These are phyloP conservation scores for Yarrowia sp. DNA, from an alignment of 805 yeast species.

Conservation along the genomic window DNA sequence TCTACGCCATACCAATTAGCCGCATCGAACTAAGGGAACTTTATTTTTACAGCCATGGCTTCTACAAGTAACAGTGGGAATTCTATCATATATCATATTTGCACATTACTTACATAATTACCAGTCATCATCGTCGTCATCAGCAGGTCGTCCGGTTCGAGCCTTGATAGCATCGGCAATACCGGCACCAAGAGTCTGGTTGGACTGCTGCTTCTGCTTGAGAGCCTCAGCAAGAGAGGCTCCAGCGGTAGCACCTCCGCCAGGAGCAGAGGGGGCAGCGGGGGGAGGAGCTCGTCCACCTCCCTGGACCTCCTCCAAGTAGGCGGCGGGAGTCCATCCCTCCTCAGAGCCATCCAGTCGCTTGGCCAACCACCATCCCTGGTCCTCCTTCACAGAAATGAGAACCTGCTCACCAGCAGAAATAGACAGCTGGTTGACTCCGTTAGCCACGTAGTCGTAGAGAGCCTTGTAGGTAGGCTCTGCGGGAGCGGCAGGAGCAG, in stretches of 20 bases:
- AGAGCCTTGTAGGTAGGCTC: constrained; percentile 81
- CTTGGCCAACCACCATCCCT: constrained; percentile 94
- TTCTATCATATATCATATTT: neutral
- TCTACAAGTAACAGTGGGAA: too few species aligned
- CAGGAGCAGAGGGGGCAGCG: constrained; percentile 34
- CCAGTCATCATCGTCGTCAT: constrained; percentile 51
- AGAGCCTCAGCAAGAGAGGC: constrained; percentile 69
- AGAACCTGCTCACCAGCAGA: constrained; percentile 72
- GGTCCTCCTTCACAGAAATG: constrained; percentile 68
- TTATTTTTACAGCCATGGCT: neutral
- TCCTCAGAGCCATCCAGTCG: constrained; percentile 69
- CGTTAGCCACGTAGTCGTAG: constrained; percentile 85
- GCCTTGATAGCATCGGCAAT: constrained; percentile 84
- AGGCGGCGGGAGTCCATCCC: constrained; percentile 99
- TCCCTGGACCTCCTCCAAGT: constrained; percentile 48
- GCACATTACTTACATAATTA: constrained; percentile 23
- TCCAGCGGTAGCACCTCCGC: constrained; percentile 40
- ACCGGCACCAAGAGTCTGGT: constrained; percentile 69
- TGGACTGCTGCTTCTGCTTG: constrained; percentile 60
- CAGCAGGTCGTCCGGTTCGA: constrained; percentile 65
- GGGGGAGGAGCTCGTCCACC: constrained; percentile 32
- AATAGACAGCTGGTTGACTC: constrained; percentile 78
- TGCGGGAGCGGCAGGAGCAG: constrained; percentile 60
- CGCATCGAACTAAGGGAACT: neutral
- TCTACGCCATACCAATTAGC: neutral